Evolutionary conservation across 2,329 filamentous ascomycete species (phyloP).

Genomic region (Fusarium gaditjirri): DNA sequence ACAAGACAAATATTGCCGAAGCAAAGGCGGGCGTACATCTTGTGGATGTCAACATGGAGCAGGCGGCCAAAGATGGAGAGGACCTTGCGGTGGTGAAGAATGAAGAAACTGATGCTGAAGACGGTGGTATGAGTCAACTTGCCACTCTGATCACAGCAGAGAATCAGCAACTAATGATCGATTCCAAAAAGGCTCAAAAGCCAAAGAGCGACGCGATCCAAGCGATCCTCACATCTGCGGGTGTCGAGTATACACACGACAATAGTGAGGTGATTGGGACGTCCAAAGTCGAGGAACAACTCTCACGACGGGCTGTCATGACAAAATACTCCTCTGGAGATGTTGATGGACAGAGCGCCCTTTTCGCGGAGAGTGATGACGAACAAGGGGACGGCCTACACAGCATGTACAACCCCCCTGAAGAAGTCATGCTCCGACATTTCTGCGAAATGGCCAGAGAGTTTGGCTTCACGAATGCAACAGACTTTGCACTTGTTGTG

Average conservation of each 20-base stretch:
- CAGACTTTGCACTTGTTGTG: conserved; percentile 88
- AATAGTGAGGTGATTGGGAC: conserved; percentile 95
- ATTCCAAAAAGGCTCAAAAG: conserved; percentile 51
- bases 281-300: conserved; percentile 87
- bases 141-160: conserved; percentile 63
- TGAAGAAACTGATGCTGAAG: conserved; percentile 65
- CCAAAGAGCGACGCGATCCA: conserved; percentile 79
- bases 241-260: conserved; percentile 95
- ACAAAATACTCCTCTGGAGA: conserved; percentile 58
- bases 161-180: conserved; percentile 55
- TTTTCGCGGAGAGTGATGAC: conserved; percentile 66
- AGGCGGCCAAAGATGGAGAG: conserved; percentile 66
- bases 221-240: conserved; percentile 87
- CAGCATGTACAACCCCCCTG: conserved; percentile 74
- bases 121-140: conserved; percentile 78
- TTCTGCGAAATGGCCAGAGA: conserved; percentile 90
- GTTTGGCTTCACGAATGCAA: conserved; percentile 79
- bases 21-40: conserved; percentile 85
- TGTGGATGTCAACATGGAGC: conserved; percentile 77
- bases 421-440: conserved; percentile 79
- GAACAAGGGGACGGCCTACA: conserved; percentile 47
- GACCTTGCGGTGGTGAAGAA: conserved; percentile 56
- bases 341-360: conserved; percentile 61
- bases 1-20: conserved; percentile 97
- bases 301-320: conserved; percentile 80